These are phyloP conservation scores for Penicillium crystallinum DNA, from an alignment of 495 filamentous ascomycete species.

Conservation along the genomic window DNA sequence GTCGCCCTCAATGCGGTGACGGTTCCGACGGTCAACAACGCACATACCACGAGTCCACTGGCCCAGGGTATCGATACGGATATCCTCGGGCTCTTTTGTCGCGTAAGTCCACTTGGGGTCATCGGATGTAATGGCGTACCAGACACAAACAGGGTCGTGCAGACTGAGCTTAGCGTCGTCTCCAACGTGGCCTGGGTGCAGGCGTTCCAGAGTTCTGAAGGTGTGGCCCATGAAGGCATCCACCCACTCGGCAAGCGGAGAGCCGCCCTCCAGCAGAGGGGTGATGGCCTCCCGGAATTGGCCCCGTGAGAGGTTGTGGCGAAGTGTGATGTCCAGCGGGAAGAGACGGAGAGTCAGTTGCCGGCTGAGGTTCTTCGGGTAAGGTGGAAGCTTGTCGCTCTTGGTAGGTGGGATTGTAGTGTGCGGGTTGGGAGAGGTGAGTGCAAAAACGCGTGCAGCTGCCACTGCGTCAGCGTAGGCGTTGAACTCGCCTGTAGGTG, in stretches of 20 bases:
- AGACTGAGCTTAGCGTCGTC: conserved; percentile 60
- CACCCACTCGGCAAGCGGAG: conserved; percentile 80
- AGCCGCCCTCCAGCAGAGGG: conserved; percentile 47
- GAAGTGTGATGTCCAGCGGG: conserved; percentile 82
- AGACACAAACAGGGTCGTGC: conserved; percentile 86
- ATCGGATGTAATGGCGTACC: conserved; percentile 67
- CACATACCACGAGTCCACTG: conserved; percentile 96
- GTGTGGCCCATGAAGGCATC: conserved; percentile 69
- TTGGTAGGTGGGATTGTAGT: conserved; percentile 62
- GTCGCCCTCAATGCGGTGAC: conserved; percentile 55
- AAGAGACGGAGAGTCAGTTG: conserved; percentile 73
- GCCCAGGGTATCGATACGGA: conserved; percentile 78
- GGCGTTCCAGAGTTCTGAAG: conserved; percentile 63
- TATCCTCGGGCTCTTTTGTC: conserved; percentile 52
- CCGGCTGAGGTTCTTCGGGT: conserved; percentile 60
- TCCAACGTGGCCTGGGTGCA: conserved; percentile 50
- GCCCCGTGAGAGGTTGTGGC: conserved; percentile 59
- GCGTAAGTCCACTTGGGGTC: conserved; percentile 42
- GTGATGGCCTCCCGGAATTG: conserved; percentile 54
- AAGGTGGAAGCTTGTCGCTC: conserved; percentile 48
- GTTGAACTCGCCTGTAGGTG: conserved; percentile 81
- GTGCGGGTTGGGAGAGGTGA: conserved; percentile 72
- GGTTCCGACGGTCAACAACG: conserved; percentile 67
- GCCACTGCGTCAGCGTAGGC: conserved; percentile 76
- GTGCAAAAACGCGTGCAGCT: conserved; percentile 80